Conservation (phyloP, 495 filamentous ascomycete genomes). For the Xylaria acuta region DNA sequence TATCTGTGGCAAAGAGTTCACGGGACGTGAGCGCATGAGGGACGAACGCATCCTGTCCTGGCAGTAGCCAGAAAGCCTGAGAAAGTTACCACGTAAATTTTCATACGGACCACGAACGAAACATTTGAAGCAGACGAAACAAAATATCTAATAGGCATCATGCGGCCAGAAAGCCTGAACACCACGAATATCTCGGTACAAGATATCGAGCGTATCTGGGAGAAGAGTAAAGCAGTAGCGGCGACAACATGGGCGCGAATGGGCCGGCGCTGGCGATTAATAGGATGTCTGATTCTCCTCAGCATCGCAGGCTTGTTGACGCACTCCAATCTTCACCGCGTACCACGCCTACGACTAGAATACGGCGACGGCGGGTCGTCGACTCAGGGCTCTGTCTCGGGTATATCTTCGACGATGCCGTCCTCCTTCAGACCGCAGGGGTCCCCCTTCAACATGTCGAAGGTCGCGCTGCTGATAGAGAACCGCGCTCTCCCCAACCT, state of each 20-base stretch:
- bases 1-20: neutral
- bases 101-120: neutral
- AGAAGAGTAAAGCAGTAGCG: neutral
- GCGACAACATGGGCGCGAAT: conserved; percentile 1
- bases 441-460: conserved; percentile 51
- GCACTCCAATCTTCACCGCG: neutral
- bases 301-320: neutral
- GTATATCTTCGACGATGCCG: neutral
- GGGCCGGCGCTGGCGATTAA: conserved; percentile 4
- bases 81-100: neutral
- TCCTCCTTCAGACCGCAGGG: conserved; percentile 3
- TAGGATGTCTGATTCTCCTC: neutral
- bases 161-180: neutral
- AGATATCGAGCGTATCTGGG: neutral
- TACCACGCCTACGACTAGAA: conserved; percentile 19
- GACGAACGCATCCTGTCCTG: neutral
- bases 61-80: neutral
- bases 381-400: neutral
- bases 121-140: neutral
- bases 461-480: conserved; percentile 59
- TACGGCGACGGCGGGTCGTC: neutral
- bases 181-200: neutral
- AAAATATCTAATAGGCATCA: neutral
- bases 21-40: neutral
- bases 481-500: conserved; percentile 51